A percentile compares a stretch with the other conserved stretches of the same genome.
Conservation (phyloP, 495 filamentous ascomycete genomes). For the Bacidia gigantensis region DNA sequence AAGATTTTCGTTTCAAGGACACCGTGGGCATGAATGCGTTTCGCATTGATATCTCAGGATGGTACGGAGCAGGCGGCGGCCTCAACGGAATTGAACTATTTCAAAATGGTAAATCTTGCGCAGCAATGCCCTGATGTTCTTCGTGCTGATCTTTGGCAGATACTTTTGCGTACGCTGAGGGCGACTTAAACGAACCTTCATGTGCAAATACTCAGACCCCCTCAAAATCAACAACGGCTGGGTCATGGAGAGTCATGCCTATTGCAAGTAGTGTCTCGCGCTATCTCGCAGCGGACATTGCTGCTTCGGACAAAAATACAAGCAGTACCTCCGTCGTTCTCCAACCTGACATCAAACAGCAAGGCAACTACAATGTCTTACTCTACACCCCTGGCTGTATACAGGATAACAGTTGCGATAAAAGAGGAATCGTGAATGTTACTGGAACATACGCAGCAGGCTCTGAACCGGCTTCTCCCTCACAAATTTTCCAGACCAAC, state of each 20-base stretch:
- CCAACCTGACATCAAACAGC: conserved; percentile 70
- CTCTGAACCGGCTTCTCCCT: conserved; percentile 29
- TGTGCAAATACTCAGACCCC: conserved; percentile 54
- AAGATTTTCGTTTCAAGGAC: conserved; percentile 89
- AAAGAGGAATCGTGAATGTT: conserved; percentile 65
- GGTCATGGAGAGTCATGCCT: conserved; percentile 55
- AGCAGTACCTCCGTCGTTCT: conserved; percentile 52
- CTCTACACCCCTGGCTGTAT: conserved; percentile 84
- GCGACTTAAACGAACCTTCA: conserved; percentile 75
- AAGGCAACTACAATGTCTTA: conserved; percentile 77
- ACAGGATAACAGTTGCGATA: conserved; percentile 60
- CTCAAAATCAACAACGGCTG: conserved; percentile 51
- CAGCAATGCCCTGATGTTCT: background rate
- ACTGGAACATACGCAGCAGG: conserved; percentile 50
- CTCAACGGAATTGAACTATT: conserved; percentile 85
- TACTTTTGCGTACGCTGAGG: conserved; percentile 70
- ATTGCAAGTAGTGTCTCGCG: conserved; percentile 50
- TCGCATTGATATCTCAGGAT: conserved; percentile 68
- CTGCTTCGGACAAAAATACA: conserved; percentile 35
- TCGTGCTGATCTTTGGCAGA: conserved; percentile 34
- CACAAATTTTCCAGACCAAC: conserved; percentile 71
- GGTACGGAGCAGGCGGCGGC: conserved; percentile 78
- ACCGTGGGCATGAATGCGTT: conserved; percentile 78
- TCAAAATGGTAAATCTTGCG: conserved; percentile 45
- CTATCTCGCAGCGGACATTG: conserved; percentile 59